Base-by-base conservation (phyloP, 1,284 basidiomycete species). In the Puccinia novopanici region DNA sequence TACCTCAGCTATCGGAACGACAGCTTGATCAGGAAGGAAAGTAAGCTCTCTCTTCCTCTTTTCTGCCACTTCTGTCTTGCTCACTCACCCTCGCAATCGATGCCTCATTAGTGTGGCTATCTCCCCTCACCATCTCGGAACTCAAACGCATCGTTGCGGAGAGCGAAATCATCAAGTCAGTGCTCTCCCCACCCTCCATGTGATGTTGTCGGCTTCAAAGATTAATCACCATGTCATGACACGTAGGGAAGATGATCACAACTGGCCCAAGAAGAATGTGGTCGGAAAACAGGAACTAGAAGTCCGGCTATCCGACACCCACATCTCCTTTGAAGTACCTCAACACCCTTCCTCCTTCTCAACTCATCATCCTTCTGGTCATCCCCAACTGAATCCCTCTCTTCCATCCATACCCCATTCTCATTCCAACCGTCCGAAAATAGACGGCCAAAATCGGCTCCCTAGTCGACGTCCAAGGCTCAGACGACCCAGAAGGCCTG, bases 361-460 rank as follows among this genome's bases (percentile, higher is more conserved):
- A 17, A 34, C 27, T 63, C 6, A 52, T 22, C 8, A 42, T 57
- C n/a, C 13, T n/a, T 54, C 34, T 67, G 1, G 13, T 22, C 24
- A 73, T 6, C 15, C 45, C 83, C 68, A 0, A 54, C 9, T 81
- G 12, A 48, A 67, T 27, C 9, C 17, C 57, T 59, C 34, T 42
- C 57, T 2, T 13, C 27, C 57, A 59, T 22, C 6, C 10, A 0
- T 34, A 40, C n/a, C 17, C 50, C 40, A 27, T 12, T 9, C 42
- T 55, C n/a, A n/a, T n/a, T n/a, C n/a, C n/a, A 42, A 54, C 59
- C 40, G 24, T 12, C 5, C 27, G n/a, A n/a, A n/a, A n/a, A n/a
- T n/a, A 98, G 95, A 98, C 97, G 10, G 94, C 95, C 54, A 99
- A 99, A 89, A 95, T 99, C 70, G 96, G 96, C 27, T 94, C 95